These are phyloP conservation scores for Pythium rishiriense DNA, from an alignment of 352 stramenopile genomes.

Conservation along the genomic window DNA sequence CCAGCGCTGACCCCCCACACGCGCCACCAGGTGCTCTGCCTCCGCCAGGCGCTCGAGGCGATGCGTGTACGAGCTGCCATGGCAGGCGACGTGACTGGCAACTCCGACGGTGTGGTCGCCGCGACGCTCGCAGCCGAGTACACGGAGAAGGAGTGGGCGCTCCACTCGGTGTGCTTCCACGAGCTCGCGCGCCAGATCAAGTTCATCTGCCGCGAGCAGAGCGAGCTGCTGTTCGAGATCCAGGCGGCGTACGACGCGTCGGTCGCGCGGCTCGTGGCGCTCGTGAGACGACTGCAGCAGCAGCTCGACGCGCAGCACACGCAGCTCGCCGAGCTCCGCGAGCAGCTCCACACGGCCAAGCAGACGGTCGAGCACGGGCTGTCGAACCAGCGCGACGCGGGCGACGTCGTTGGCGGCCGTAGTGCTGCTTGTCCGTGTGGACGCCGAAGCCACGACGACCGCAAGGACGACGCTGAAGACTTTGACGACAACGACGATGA, in stretches of 20 bases:
- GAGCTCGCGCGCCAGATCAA: constrained; percentile 75
- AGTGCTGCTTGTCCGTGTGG: background rate
- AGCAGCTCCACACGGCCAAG: background rate
- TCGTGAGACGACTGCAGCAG: constrained; percentile 9
- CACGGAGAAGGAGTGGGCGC: constrained; percentile 50
- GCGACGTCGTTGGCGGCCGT: background rate
- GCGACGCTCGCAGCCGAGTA: constrained; percentile 37
- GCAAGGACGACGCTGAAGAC: constrained; percentile 24
- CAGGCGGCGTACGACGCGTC: constrained; percentile 48
- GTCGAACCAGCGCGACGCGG: background rate
- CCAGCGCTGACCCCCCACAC: constrained; percentile 62
- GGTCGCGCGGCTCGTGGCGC: constrained; percentile 25
- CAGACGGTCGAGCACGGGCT: background rate
- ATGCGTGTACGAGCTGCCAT: constrained; percentile 34
- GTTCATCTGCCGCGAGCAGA: constrained; percentile 79
- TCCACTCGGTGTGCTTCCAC: constrained; percentile 79
- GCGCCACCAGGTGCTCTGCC: constrained; percentile 66
- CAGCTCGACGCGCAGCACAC: background rate
- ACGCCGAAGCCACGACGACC: background rate
- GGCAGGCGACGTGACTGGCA: background rate
- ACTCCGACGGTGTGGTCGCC: background rate
- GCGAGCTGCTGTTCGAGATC: constrained; percentile 64
- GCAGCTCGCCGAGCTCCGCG: background rate
- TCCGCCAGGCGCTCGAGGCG: constrained; percentile 59
- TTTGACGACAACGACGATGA: constrained; percentile 28